Evolutionary conservation across 2,329 filamentous ascomycete genomes (phyloP).

Genomic region (Penicillium sp.): DNA sequence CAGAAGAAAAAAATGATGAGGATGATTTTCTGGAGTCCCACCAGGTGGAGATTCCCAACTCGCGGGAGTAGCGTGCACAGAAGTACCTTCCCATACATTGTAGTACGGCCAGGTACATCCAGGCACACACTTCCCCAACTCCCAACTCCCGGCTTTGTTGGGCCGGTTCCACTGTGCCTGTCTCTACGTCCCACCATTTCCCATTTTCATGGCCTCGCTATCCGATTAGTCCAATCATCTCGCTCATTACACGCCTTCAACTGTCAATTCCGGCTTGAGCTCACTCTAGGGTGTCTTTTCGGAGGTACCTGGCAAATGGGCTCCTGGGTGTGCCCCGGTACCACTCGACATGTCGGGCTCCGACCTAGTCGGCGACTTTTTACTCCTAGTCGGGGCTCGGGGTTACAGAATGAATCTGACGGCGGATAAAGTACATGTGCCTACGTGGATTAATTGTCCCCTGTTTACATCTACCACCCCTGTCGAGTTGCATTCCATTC

Average conservation of each 20-base stretch:
- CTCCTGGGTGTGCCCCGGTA: too few species aligned
- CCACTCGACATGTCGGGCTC: background rate
- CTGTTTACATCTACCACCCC: background rate
- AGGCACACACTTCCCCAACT: constrained; percentile 23
- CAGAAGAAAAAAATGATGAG: constrained; percentile 20
- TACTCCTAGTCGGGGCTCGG: background rate
- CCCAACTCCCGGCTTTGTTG: constrained; percentile 23
- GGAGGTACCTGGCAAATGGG: background rate
- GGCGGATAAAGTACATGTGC: background rate
- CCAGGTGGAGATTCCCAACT: constrained; percentile 19
- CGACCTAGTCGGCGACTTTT: constrained; percentile 7
- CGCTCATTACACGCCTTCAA: background rate
- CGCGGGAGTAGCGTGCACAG: background rate
- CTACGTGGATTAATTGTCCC: background rate
- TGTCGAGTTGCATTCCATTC: background rate
- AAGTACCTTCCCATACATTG: constrained; percentile 15
- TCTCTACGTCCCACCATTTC: background rate
- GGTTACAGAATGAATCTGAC: background rate
- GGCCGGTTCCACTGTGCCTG: constrained; percentile 20
- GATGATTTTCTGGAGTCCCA: constrained; percentile 19
- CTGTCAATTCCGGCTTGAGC: too few species aligned
- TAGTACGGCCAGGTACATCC: constrained; percentile 16
- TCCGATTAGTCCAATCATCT: background rate
- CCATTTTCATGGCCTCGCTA: background rate
- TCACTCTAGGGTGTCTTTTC: too few species aligned